Conservation (phyloP, 805 yeast genomes). For the Spencermartinsiella europaea region DNA sequence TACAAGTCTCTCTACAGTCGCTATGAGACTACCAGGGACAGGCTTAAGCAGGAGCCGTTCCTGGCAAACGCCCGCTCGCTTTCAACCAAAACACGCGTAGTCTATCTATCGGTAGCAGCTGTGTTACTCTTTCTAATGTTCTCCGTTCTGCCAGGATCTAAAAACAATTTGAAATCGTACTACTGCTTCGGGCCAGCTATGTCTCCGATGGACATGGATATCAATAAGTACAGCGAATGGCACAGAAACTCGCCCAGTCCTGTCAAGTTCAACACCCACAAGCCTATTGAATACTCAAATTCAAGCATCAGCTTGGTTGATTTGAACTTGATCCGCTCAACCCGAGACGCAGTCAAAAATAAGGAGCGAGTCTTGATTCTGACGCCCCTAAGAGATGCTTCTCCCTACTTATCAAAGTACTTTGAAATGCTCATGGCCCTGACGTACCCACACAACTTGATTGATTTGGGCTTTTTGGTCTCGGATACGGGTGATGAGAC, state of each 20-base stretch:
- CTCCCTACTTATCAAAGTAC: slow-evolving; percentile 71
- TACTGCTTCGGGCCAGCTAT: slow-evolving; percentile 25
- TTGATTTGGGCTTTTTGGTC: slow-evolving; percentile 69
- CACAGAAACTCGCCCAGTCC: slow-evolving; percentile 19
- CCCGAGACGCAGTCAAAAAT: slow-evolving; percentile 16
- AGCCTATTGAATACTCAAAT: slow-evolving; percentile 8
- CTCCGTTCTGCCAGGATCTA: slow-evolving; percentile 10
- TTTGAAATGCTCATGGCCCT: slow-evolving; percentile 81
- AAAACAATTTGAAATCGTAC: slow-evolving; percentile 12
- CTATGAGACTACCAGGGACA: slow-evolving; percentile 2
- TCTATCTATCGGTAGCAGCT: slow-evolving; percentile 4
- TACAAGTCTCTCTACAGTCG: not conserved
- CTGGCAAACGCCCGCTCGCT: too few species aligned
- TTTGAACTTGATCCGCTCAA: slow-evolving; percentile 19
- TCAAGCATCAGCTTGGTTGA: slow-evolving; percentile 12
- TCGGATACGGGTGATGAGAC: slow-evolving; percentile 79
- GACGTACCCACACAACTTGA: slow-evolving; percentile 74
- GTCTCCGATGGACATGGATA: slow-evolving; percentile 22
- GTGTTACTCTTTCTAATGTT: slow-evolving; percentile 8
- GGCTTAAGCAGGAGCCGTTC: not conserved
- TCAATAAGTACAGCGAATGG: slow-evolving; percentile 22
- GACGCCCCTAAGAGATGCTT: slow-evolving; percentile 79
- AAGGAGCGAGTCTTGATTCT: slow-evolving; percentile 64
- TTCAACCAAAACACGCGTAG: not conserved
- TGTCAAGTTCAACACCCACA: slow-evolving; percentile 18